Percentiles rank a stretch among this genome's conserved stretches.
Evolutionary conservation across 495 filamentous ascomycete species (phyloP).

Genomic region (Neurospora sp.): DNA sequence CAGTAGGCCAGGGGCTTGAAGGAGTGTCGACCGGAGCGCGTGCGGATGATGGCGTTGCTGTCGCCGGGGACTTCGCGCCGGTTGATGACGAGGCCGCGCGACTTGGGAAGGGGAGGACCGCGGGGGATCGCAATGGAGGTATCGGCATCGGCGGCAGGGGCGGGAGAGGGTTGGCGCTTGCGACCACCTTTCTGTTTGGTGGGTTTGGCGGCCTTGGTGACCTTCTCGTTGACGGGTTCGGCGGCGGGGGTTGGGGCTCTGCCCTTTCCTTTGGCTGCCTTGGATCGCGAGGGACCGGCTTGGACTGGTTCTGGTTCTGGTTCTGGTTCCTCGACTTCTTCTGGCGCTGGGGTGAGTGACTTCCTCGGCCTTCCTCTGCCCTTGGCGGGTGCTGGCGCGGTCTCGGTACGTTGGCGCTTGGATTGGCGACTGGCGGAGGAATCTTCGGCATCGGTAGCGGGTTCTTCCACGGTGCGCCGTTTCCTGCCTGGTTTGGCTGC

Average conservation of each 20-base stretch:
- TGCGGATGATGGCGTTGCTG: constrained; percentile 41
- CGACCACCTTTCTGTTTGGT: constrained; percentile 24
- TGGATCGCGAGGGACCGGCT: not conserved
- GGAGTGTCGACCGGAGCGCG: constrained; percentile 43
- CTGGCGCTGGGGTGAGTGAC: not conserved
- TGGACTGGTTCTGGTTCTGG: not conserved
- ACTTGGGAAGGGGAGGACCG: constrained; percentile 43
- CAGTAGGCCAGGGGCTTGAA: constrained; percentile 78
- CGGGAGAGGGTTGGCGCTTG: constrained; percentile 29
- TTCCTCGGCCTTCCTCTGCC: not conserved
- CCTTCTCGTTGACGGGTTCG: not conserved
- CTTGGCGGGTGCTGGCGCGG: not conserved
- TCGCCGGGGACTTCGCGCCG: constrained; percentile 52
- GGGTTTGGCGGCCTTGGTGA: not conserved
- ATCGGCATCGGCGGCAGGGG: constrained; percentile 20
- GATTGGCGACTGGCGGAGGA: not conserved
- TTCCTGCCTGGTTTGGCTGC: not conserved
- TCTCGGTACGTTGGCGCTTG: not conserved
- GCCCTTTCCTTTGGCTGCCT: not conserved
- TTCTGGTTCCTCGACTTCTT: not conserved
- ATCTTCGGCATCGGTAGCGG: not conserved
- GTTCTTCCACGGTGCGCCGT: not conserved
- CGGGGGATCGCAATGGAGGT: constrained; percentile 30
- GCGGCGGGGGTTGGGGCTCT: not conserved
- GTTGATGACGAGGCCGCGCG: constrained; percentile 57